Evolutionary conservation across 331 rosid species (phyloP).

Genomic region (Quercus tomentella): DNA sequence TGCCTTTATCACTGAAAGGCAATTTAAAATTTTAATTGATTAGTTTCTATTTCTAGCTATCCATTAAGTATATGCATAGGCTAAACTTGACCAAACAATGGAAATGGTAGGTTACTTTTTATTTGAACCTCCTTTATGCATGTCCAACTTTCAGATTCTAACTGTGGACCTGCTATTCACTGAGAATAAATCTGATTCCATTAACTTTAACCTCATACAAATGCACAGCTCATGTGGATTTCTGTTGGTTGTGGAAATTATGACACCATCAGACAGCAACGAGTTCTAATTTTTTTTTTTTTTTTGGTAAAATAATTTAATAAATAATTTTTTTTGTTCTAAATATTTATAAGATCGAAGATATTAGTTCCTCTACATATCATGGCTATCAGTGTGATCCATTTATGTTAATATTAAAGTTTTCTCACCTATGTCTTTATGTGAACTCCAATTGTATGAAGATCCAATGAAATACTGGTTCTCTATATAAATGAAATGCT

Average conservation of each 20-base stretch:
- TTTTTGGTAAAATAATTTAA: too few species aligned
- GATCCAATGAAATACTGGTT: conserved; percentile 97
- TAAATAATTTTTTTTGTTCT: too few species aligned
- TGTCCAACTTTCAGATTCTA: neutral
- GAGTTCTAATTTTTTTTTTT: neutral
- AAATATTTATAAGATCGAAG: neutral
- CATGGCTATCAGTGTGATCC: conserved; percentile 12
- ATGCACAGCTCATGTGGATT: neutral
- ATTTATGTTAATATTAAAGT: conserved; percentile 1
- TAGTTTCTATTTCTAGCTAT: neutral
- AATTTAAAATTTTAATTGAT: neutral
- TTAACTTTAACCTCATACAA: neutral
- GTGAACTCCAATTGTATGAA: conserved; percentile 76
- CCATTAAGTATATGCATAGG: neutral
- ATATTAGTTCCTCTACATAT: neutral
- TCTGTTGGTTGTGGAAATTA: neutral
- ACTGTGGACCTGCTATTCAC: neutral
- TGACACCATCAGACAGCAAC: neutral
- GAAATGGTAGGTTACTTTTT: neutral
- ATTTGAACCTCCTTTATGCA: neutral
- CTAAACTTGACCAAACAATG: neutral
- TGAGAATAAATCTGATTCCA: neutral
- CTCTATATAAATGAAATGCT: conserved; percentile 89
- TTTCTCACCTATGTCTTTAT: conserved; percentile 69
- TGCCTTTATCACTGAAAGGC: too few species aligned